Evolutionary conservation across 495 filamentous ascomycete species (phyloP), one percentile per base, ranked within the genome.

Genomic region (Ascobolus immersus): DNA sequence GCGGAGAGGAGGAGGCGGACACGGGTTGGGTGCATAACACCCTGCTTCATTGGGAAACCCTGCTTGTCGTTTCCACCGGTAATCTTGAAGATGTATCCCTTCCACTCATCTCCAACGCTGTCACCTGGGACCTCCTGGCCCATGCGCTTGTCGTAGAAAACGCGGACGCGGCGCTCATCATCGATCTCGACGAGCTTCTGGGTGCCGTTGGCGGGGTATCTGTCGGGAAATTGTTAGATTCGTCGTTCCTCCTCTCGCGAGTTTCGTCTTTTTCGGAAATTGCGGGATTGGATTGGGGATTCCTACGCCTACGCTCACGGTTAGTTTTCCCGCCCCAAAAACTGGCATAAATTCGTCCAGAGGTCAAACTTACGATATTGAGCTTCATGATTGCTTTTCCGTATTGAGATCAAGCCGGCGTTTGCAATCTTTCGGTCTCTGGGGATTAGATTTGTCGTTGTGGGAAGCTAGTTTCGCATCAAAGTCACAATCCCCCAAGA

Each of bases 51-150:
- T 41, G 86, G 86, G 67, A 96, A 96, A 64, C 86, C 86, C 65
- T 96, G 86, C 77, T 96, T 96, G 76, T 96, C 86, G 73, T 96
- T 96, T 57, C 89, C 86, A 55, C 86, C 86, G 51, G 86, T 96
- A 62, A 96, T 93, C 55, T 72, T 76, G 70, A 82, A 73, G 61
- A 89, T 70, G 64, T 94, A 96, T 57, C 86, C 86, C 67, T 86
- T 89, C 75, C 84, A 96, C 62, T 96, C 86, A 55, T 90, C 77
- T 45, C 86, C 89, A 50, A 96, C 70, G 53, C 70, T 72, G 60
- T 96, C 86, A 52, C 70, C 86, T 42, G 71, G 59, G 51, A 96
- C 81, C 70, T 96, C 86, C 55, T 73, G 69, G 57, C 86, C 86
- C 86, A 94, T 94, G 67, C 84, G 73, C 59, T 72, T 72, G 54